phyloP scores from a whole-genome alignment of 192 early-diverging fungal species.

The Dimargaris xerosporica region DNA sequence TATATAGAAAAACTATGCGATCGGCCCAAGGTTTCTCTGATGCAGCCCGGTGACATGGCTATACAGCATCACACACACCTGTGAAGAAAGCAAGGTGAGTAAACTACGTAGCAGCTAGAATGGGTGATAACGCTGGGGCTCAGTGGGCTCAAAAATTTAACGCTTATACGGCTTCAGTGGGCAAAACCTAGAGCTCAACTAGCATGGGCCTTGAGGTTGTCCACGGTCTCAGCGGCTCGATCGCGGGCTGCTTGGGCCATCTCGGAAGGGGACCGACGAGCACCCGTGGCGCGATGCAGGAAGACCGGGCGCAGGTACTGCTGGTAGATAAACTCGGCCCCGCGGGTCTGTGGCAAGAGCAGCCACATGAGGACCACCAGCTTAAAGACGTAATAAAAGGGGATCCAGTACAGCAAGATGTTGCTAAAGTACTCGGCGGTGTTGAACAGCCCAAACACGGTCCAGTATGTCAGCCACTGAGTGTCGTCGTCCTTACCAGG shows the following conservation, averaged over 20 bases:
- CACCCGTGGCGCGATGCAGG: constrained; percentile 19
- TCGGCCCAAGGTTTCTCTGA: too few species aligned
- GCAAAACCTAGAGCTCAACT: neutral
- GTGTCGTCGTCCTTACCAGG: constrained; percentile 59
- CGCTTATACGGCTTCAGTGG: too few species aligned
- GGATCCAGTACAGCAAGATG: constrained; percentile 78
- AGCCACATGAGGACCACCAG: constrained; percentile 79
- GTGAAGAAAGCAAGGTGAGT: too few species aligned
- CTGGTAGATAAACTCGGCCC: constrained; percentile 69
- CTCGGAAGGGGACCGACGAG: neutral
- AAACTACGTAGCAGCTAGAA: too few species aligned
- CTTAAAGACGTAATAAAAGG: constrained; percentile 92
- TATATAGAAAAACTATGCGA: too few species aligned
- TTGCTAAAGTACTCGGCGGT: constrained; percentile 85
- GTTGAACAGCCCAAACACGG: constrained; percentile 79
- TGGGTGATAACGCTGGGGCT: too few species aligned
- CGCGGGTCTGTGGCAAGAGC: constrained; percentile 54
- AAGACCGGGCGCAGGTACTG: constrained; percentile 62
- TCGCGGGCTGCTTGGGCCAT: too few species aligned
- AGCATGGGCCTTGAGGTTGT: neutral
- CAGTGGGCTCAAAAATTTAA: too few species aligned
- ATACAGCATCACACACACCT: too few species aligned
- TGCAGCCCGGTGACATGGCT: too few species aligned
- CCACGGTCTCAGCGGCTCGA: too few species aligned
- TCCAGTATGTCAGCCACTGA: constrained; percentile 90